phyloP scores from a whole-genome alignment of 73 alveolate species.

The Tetrahymena borealis region DNA sequence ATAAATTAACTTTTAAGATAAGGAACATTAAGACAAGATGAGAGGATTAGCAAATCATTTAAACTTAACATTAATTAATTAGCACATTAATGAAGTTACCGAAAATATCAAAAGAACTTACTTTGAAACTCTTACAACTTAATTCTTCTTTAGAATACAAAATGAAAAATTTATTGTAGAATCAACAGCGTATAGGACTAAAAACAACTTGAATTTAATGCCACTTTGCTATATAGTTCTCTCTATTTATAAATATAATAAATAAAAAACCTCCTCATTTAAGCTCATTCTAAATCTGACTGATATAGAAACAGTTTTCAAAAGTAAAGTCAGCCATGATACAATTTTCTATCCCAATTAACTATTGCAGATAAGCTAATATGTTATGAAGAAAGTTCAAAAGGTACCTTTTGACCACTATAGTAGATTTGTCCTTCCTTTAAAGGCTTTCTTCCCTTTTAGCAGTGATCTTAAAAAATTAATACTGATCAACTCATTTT shows the following conservation, averaged over 20 bases:
- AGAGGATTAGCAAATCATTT: neutral
- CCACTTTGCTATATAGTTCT: neutral
- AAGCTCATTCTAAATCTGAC: neutral
- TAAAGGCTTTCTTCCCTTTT: neutral
- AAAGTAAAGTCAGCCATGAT: neutral
- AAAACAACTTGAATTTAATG: neutral
- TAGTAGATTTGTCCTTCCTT: neutral
- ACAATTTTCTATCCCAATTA: neutral
- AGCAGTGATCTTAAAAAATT: neutral
- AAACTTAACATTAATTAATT: neutral
- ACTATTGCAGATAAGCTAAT: neutral
- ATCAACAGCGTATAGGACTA: neutral
- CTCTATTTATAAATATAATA: neutral
- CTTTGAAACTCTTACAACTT: neutral
- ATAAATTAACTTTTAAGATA: neutral
- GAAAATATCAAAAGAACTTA: neutral
- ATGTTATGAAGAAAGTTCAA: neutral
- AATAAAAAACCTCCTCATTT: neutral
- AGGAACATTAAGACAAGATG: neutral
- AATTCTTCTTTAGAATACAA: neutral
- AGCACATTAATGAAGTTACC: neutral
- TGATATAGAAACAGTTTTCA: neutral
- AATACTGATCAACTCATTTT: neutral
- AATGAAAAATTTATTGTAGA: neutral
- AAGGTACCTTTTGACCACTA: neutral